Evolutionary conservation across 768 basidiomycete genomes (phyloP).

Genomic region (Xanthoconium stramineum): DNA sequence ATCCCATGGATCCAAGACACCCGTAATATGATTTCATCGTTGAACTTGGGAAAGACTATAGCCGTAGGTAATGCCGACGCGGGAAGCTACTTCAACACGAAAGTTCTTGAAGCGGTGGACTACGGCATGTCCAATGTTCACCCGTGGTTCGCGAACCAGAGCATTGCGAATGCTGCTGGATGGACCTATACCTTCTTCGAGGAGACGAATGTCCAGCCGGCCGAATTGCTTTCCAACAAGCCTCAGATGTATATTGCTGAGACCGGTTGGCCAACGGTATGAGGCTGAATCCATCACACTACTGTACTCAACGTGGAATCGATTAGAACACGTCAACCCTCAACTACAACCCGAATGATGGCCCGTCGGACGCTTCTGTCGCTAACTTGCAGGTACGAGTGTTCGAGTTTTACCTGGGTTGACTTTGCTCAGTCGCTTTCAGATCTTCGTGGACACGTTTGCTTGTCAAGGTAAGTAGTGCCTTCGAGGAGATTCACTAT

Average conservation of each 20-base stretch:
- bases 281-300: slow-evolving; percentile 12
- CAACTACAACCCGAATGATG: slow-evolving; percentile 56
- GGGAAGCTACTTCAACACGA: slow-evolving; percentile 76
- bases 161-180: slow-evolving; percentile 59
- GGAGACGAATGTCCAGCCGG: slow-evolving; percentile 55
- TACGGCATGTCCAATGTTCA: slow-evolving; percentile 91
- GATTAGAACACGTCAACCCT: slow-evolving; percentile 55
- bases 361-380: slow-evolving; percentile 60
- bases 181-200: slow-evolving; percentile 87
- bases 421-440: slow-evolving; percentile 7
- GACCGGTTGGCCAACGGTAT: slow-evolving; percentile 82
- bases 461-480: slow-evolving; percentile 51
- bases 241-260: slow-evolving; percentile 91
- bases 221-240: slow-evolving; percentile 57
- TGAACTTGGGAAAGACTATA: slow-evolving; percentile 60
- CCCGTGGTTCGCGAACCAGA: slow-evolving; percentile 88
- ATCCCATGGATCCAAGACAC: slow-evolving; percentile 68
- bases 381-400: slow-evolving; percentile 53
- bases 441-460: slow-evolving; percentile 84
- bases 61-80: slow-evolving; percentile 83
- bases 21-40: slow-evolving; percentile 45
- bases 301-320: not conserved
- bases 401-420: not conserved
- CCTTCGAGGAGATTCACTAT: not conserved
- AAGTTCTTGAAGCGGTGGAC: slow-evolving; percentile 60